Base-by-base conservation (phyloP, 2,329 filamentous ascomycete genomes). In the Tolypocladium sp. region DNA sequence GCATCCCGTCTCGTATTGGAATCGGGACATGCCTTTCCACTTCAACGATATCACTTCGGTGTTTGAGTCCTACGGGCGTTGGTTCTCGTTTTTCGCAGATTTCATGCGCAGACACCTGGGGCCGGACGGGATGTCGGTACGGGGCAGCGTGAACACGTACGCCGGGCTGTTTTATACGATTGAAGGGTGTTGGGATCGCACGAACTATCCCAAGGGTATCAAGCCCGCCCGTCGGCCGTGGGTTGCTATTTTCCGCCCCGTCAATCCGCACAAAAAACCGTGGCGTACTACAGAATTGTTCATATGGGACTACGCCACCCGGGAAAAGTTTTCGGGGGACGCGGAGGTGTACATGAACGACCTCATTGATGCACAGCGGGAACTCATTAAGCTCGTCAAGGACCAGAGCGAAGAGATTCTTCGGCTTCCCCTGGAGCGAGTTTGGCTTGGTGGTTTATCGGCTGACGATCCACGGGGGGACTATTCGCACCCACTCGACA, bases 121-220 rank as follows among this genome's bases (percentile, higher is more conserved):
- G 20, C 41, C 2, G 51, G 25, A 7, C 4, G 44, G 15, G 6
- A 3, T 8, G 44, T 30, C 37, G 3, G 5, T 8, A 40, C 35
- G 35, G 8, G 2, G 15, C 20, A 0, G 12, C 6, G 44, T 57
- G 17, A 73, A 61, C 46, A 73, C 68, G 1, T 63, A 58, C 22
- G 51, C 65, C 1, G 80, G 77, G 0, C 64, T 84, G 7, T 85
- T 84, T 63, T 82, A 82, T 63, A 82, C 79, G 0, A 69, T 59
- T 22, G 60, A 59, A 15, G 58, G 44, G 2, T 37, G 17, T 8
- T 61, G 42, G 49, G 53, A 57, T 54, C 53, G 33, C 1, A 55
- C 57, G 0, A 63, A 56, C 10, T 63, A 61, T n/a, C 63, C 64
- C 0, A 58, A 58, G 13, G 61, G 64, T 1, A 52, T 59, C 2